Conservation (phyloP, 768 basidiomycete species). For the Lactifluus volemus region DNA sequence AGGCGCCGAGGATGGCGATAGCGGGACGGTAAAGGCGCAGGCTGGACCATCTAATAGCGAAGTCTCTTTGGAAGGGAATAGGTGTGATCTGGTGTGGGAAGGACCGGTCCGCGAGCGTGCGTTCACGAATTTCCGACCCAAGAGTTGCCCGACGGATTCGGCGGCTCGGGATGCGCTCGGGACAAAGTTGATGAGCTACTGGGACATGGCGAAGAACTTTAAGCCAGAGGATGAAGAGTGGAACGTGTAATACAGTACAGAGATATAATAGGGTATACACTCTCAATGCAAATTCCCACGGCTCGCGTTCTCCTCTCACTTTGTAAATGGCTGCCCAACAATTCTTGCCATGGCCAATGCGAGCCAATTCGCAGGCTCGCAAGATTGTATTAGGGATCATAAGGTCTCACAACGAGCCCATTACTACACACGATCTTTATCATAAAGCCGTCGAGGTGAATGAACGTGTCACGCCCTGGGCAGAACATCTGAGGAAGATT, state of each 20-base stretch:
- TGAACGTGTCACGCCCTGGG: conserved; percentile 5
- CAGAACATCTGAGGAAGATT: conserved; percentile 20
- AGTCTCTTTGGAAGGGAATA: conserved; percentile 76
- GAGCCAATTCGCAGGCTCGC: conserved; percentile 19
- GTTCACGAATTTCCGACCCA: conserved; percentile 74
- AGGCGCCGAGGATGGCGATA: conserved; percentile 30
- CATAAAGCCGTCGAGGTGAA: conserved; percentile 21
- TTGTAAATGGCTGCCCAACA: conserved; percentile 1
- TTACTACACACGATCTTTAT: conserved; percentile 26
- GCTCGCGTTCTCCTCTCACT: too few species aligned
- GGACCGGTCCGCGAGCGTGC: conserved; percentile 76
- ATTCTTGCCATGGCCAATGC: background rate
- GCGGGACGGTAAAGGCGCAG: conserved; percentile 27
- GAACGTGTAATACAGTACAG: conserved; percentile 2
- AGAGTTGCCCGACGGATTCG: conserved; percentile 74
- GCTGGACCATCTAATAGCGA: conserved; percentile 23
- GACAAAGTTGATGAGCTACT: conserved; percentile 77
- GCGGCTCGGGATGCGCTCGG: conserved; percentile 84
- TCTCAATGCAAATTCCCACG: too few species aligned
- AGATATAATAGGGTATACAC: too few species aligned
- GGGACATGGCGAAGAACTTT: conserved; percentile 93
- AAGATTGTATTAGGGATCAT: conserved; percentile 23
- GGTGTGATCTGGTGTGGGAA: conserved; percentile 90
- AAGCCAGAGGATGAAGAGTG: conserved; percentile 73
- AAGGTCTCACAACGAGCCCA: conserved; percentile 15